Evolutionary conservation across 345 rosid species (phyloP), one percentile per base, ranked within the genome.

Genomic region (Brassica napus): DNA sequence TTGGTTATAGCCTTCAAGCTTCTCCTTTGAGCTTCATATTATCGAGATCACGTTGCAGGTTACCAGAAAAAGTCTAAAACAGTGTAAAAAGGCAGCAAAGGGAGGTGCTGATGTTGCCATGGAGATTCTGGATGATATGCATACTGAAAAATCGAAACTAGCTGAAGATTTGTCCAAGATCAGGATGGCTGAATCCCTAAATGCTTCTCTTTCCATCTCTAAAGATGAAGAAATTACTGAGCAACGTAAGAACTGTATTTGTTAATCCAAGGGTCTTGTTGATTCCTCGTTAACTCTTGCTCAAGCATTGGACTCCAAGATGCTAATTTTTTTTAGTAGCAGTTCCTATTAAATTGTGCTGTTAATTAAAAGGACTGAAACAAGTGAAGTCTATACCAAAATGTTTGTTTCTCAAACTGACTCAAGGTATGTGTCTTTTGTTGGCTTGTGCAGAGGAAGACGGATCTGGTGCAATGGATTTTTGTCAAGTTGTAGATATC

Each of bases 161-260:
- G 96, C 87, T 16, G 90, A 90, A 79, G 98, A 86, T 76, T 66
- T 88, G 69, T 91, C 98, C 52, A 91, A 86, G 84, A 86, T 89
- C 74, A 89, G 82, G 86, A 86, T 93, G 90, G 90, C 49, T 35
- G 98, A 88, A 69, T 55, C 84, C 37, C 84, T 67, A 65, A 81
- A 79, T 54, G 78, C 73, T 15, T 37, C 58, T 79, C 75, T 79
- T 70, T 81, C 87, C 63, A 79, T 42, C 6, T 30, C 71, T 68
- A 83, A 76, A 71, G 88, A 65, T 66, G 82, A 72, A 39, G 81
- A 83, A 32, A 32, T 64, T 2, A 61, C 69, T 54, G 68, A 82
- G 8, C 76, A 77, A 55, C 68, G 78, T 44, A 66, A 55, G 68
- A 82, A 83, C 71, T 59, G 69, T 63, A 63, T 26, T 26, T 26